Evolutionary conservation across 108 stramenopile species (phyloP).

Genomic region (Chaetoceros tenuissimus): DNA sequence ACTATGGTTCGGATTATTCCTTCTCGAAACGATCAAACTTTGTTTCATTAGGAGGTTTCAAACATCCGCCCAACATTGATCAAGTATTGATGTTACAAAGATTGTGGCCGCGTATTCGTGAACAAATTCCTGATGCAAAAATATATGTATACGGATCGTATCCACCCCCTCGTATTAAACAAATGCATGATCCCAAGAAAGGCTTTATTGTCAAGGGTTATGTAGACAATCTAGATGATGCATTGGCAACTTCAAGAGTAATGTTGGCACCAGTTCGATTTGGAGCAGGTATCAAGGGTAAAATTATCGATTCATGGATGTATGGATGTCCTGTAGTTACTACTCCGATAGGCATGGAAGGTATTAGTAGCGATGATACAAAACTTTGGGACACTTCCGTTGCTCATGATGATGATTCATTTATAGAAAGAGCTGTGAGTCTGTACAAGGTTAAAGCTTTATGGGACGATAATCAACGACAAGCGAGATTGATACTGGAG

Average conservation of each 20-base stretch:
- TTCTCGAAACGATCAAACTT: slow-evolving; percentile 23
- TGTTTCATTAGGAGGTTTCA: slow-evolving; percentile 50
- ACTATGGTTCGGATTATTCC: not conserved
- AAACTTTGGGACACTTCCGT: slow-evolving; percentile 38
- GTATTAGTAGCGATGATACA: slow-evolving; percentile 21
- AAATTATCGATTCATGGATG: slow-evolving; percentile 74
- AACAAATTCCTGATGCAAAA: slow-evolving; percentile 25
- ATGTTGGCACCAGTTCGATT: slow-evolving; percentile 71
- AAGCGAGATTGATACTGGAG: slow-evolving; percentile 20
- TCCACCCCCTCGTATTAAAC: slow-evolving; percentile 22
- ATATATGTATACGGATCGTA: slow-evolving; percentile 63
- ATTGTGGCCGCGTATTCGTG: slow-evolving; percentile 62
- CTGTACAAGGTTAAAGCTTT: slow-evolving; percentile 19
- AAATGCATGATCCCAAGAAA: slow-evolving; percentile 15
- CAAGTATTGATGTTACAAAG: slow-evolving; percentile 33
- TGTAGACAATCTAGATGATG: slow-evolving; percentile 21
- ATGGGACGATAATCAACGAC: slow-evolving; percentile 17
- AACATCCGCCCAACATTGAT: slow-evolving; percentile 70
- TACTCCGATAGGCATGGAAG: slow-evolving; percentile 66
- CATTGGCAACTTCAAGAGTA: slow-evolving; percentile 27
- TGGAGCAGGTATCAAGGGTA: slow-evolving; percentile 84
- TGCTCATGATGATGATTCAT: slow-evolving; percentile 25
- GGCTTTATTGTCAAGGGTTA: slow-evolving; percentile 61
- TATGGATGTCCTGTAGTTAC: slow-evolving; percentile 68
- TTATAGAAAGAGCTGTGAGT: slow-evolving; percentile 35